Percentiles rank a stretch among this genome's conserved stretches.
Evolutionary conservation across 306 rosid genomes (phyloP).

Genomic region (Cucumis hystrix): DNA sequence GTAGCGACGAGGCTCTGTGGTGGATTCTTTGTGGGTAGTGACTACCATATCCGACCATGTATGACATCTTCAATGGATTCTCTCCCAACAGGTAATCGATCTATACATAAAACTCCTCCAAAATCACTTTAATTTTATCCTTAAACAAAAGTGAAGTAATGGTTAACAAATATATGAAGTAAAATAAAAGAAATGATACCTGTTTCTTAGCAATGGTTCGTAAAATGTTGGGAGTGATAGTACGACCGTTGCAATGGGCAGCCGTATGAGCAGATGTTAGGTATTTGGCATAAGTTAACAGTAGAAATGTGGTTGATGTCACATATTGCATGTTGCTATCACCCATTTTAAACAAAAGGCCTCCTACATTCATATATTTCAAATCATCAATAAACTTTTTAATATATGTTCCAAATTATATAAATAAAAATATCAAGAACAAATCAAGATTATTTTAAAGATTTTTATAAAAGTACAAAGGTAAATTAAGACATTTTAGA

Average conservation of each 20-base stretch:
- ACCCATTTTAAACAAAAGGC: not conserved
- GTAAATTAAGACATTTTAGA: too few relatives aligned
- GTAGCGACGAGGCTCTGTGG: conserved; percentile 30
- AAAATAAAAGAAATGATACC: not conserved
- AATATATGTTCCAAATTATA: too few relatives aligned
- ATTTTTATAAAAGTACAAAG: too few relatives aligned
- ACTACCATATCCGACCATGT: not conserved
- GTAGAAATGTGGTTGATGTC: conserved; percentile 45
- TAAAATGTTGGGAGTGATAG: conserved; percentile 42
- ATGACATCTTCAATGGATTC: not conserved
- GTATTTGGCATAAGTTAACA: conserved; percentile 71
- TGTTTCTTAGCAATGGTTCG: conserved; percentile 66
- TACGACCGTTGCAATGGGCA: conserved; percentile 45
- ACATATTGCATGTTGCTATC: conserved; percentile 4
- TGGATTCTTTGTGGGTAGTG: not conserved
- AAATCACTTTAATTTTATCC: too few relatives aligned
- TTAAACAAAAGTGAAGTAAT: too few relatives aligned
- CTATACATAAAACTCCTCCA: not conserved
- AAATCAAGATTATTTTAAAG: too few relatives aligned
- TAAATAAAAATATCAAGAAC: too few relatives aligned
- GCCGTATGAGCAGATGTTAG: conserved; percentile 40
- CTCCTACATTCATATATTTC: not conserved
- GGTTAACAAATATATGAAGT: too few relatives aligned
- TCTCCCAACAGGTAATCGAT: not conserved
- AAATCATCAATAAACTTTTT: too few relatives aligned